Percentiles rank a stretch among this genome's conserved stretches.
Conservation (phyloP, 257 asterid species). For the Lavandula angustifolia region DNA sequence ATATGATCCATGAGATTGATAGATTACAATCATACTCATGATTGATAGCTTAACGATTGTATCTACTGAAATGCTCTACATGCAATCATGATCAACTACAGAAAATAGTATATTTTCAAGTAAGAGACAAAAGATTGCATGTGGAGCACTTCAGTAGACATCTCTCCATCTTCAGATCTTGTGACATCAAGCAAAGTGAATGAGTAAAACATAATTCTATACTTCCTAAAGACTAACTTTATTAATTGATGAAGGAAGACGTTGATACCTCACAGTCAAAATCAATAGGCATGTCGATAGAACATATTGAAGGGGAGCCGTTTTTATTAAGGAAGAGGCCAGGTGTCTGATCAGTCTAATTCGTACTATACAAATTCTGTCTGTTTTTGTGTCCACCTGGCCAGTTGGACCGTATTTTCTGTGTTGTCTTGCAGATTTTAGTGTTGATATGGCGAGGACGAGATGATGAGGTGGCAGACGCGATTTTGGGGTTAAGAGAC, state of each 20-base stretch:
- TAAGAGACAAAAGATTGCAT: neutral
- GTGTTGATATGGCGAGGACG: too few relatives aligned
- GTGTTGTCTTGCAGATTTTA: too few relatives aligned
- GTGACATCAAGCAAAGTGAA: slow-evolving; percentile 2
- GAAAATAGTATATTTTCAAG: neutral
- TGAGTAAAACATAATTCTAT: neutral
- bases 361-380: too few relatives aligned
- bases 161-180: neutral
- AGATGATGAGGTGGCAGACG: too few relatives aligned
- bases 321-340: slow-evolving; percentile 70
- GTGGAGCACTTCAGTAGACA: slow-evolving; percentile 4
- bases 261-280: slow-evolving; percentile 50
- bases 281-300: slow-evolving; percentile 55
- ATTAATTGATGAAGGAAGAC: slow-evolving; percentile 7
- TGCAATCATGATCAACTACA: neutral
- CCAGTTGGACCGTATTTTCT: too few relatives aligned
- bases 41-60: neutral
- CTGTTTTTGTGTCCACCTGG: too few relatives aligned
- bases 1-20: neutral
- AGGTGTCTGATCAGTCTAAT: too few relatives aligned
- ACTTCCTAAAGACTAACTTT: neutral
- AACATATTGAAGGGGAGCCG: slow-evolving; percentile 73
- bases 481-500: too few relatives aligned
- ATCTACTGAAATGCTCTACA: neutral
- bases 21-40: neutral